phyloP scores from a whole-genome alignment of 2,329 filamentous ascomycete species.

The Epichloe bromicola region DNA sequence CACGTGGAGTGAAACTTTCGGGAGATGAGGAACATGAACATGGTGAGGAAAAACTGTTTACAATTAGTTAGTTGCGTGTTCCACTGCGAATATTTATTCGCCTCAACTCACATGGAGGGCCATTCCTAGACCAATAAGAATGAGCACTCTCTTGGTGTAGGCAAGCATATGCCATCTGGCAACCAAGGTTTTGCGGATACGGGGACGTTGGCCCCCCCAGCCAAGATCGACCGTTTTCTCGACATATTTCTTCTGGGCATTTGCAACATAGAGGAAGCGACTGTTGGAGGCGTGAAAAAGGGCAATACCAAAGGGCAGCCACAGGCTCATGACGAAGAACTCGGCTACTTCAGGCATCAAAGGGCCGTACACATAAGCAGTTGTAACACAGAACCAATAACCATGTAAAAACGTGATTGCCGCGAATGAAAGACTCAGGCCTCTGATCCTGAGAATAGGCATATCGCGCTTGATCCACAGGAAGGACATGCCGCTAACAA shows the following conservation, averaged over 20 bases:
- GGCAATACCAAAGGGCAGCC: conserved; percentile 51
- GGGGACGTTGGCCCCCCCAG: conserved; percentile 6
- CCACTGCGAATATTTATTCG: background rate
- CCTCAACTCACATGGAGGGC: conserved; percentile 34
- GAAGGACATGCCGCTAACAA: conserved; percentile 27
- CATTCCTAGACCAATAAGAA: conserved; percentile 41
- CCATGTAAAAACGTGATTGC: conserved; percentile 27
- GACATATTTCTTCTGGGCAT: conserved; percentile 34
- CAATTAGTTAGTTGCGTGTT: background rate
- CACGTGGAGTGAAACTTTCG: conserved; percentile 51
- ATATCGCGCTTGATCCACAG: conserved; percentile 26
- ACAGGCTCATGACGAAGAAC: conserved; percentile 56
- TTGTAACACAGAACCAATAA: conserved; percentile 29
- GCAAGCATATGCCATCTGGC: conserved; percentile 27
- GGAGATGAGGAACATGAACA: conserved; percentile 50
- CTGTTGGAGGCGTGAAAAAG: conserved; percentile 52
- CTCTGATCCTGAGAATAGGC: conserved; percentile 27
- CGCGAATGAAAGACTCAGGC: conserved; percentile 26
- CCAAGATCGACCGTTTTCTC: conserved; percentile 6
- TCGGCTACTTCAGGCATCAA: conserved; percentile 38
- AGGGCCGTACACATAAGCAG: conserved; percentile 25
- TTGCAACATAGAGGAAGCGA: conserved; percentile 45
- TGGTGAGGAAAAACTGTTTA: conserved; percentile 39
- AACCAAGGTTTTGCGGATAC: conserved; percentile 16
- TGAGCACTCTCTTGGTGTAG: conserved; percentile 35